These are phyloP conservation scores for Malus hybrid DNA, from an alignment of 331 rosid genomes.

Conservation along the genomic window DNA sequence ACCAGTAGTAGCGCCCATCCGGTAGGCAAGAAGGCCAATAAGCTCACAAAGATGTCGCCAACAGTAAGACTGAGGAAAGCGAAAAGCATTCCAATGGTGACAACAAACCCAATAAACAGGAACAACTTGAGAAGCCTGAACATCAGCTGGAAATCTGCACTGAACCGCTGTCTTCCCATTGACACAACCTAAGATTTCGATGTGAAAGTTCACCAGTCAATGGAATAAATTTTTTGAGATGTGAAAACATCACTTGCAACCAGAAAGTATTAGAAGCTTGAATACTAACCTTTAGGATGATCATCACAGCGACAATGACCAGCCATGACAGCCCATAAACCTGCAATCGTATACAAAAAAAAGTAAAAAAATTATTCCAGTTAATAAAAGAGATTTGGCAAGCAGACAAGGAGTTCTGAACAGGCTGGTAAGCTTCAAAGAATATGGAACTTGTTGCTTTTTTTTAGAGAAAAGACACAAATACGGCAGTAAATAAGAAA, in stretches of 20 bases:
- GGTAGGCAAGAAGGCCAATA: slow-evolving; percentile 86
- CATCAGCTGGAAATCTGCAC: slow-evolving; percentile 96
- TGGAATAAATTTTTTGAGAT: not conserved
- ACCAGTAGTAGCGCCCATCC: slow-evolving; percentile 92
- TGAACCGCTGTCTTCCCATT: slow-evolving; percentile 84
- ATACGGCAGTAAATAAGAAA: slow-evolving; percentile 1
- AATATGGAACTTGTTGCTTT: not conserved
- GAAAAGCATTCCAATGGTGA: slow-evolving; percentile 50
- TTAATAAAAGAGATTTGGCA: not conserved
- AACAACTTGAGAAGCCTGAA: slow-evolving; percentile 82
- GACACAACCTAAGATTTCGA: slow-evolving; percentile 74
- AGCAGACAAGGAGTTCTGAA: not conserved
- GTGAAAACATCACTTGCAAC: not conserved
- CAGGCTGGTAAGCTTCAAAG: not conserved
- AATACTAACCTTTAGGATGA: slow-evolving; percentile 69
- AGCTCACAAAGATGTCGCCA: slow-evolving; percentile 70
- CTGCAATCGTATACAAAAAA: slow-evolving; percentile 27
- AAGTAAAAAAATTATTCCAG: not conserved
- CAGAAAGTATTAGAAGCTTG: slow-evolving; percentile 8
- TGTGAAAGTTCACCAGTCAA: slow-evolving; percentile 7
- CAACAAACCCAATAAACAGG: slow-evolving; percentile 61
- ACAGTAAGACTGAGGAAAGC: slow-evolving; percentile 56
- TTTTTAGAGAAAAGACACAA: not conserved
- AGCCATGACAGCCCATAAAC: slow-evolving; percentile 89
- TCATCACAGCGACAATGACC: slow-evolving; percentile 75